Base-by-base conservation (phyloP, 2,329 filamentous ascomycete genomes). In the Cercospora canescens region DNA sequence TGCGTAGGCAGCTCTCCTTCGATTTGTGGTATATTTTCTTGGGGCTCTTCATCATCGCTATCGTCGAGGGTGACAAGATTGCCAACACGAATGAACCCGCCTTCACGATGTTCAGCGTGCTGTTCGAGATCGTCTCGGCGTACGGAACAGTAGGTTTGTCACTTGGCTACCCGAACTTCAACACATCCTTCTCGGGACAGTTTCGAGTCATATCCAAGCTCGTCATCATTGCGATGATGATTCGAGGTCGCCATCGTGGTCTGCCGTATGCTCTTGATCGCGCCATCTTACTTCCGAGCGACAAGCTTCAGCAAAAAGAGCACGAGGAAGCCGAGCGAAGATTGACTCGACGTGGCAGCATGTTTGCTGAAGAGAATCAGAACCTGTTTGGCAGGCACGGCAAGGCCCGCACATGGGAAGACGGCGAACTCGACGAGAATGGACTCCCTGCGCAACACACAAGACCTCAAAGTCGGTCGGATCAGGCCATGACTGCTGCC, bases 11-110 rank as follows among this genome's bases (percentile, higher is more conserved):
- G 79, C 86, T 99, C 37, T 96, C 93, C 62, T 99, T 99, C 81
- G 95, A 99, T 80, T 79, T 99, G 79, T 99, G 95, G 95, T 99
- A 93, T 74, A 91, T 99, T 65, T 97, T 96, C 76, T 78, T 98
- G 24, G 95, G 95, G 0, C 88, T 96, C 72, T 99, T 99, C 80
- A 87, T 98, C 76, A 91, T 99, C 74, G 86, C 91, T 67, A 97
- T 99, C 73, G 89, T 91, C 32, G 96, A 99, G 80, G 94, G 93
- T 4, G 64, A 74, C 7, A 87, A 89, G 16, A 83, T 99, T 12
- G 83, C 91, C 75, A 85, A 86, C 72, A 80, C 78, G 26, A 82
- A 89, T 66, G 81, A 88, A 60, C 82, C 82, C 67, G 76, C 79
- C 8, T 85, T 85, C 75, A 82, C 80, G 6, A 79, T 83, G 65